phyloP scores from a whole-genome alignment of 257 asterid species.

The Nicotiana noctiflora region DNA sequence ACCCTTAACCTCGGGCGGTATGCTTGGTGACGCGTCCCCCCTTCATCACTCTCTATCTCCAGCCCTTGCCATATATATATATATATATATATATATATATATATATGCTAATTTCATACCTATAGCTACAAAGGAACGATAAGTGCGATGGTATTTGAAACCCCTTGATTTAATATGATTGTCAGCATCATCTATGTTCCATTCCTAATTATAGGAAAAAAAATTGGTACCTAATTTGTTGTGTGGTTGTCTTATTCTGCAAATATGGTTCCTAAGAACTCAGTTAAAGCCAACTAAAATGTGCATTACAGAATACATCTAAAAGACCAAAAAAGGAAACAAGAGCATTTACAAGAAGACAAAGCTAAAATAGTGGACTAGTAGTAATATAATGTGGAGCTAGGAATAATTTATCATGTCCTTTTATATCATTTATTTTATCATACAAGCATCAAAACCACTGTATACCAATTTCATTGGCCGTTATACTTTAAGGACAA shows the following conservation, averaged over 20 bases:
- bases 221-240: background rate
- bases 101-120: too few species aligned
- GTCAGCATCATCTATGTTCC: background rate
- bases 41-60: too few species aligned
- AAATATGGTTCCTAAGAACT: background rate
- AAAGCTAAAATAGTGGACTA: background rate
- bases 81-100: too few species aligned
- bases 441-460: constrained; percentile 25
- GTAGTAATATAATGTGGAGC: background rate
- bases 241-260: background rate
- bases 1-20: too few species aligned
- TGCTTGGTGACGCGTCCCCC: too few species aligned
- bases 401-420: constrained; percentile 7
- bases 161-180: background rate
- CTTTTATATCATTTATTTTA: background rate
- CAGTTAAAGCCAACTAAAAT: background rate
- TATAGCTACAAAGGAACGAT: background rate
- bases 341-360: background rate
- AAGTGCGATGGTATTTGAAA: background rate
- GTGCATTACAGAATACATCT: background rate
- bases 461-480: constrained; percentile 24
- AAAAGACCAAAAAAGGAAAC: background rate
- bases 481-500: constrained; percentile 36
- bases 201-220: background rate
- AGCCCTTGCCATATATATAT: too few species aligned